Conservation (phyloP, 2,329 filamentous ascomycete species). For the Dryadomyces quercus-mongolicae region DNA sequence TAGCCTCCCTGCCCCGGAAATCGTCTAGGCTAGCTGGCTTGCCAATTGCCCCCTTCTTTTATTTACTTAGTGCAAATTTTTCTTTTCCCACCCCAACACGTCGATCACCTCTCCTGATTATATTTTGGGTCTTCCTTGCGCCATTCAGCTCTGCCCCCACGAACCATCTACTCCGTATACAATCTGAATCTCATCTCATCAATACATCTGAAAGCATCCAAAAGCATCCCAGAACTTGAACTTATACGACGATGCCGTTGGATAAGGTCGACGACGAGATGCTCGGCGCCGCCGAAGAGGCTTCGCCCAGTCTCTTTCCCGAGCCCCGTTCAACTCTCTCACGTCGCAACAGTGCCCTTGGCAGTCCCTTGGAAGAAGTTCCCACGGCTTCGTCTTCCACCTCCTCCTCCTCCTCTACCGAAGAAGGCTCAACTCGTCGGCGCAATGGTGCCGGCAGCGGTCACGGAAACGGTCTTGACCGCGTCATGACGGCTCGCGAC, state of each 20-base stretch:
- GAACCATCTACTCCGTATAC: background rate
- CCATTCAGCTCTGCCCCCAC: background rate
- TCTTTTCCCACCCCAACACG: background rate
- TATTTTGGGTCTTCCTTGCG: too few species aligned
- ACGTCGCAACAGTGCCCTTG: conserved; percentile 24
- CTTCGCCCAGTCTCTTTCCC: conserved; percentile 24
- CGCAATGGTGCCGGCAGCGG: conserved; percentile 10
- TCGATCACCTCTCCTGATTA: too few species aligned
- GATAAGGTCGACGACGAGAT: conserved; percentile 43
- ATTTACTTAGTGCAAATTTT: background rate
- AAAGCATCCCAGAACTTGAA: too few species aligned
- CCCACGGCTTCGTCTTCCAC: background rate
- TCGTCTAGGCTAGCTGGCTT: too few species aligned
- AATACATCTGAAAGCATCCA: too few species aligned
- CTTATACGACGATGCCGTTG: conserved; percentile 32
- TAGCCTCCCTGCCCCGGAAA: too few species aligned
- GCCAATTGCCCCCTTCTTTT: background rate
- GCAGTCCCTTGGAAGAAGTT: background rate
- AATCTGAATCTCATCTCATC: background rate
- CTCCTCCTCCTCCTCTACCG: conserved; percentile 18
- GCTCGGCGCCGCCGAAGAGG: conserved; percentile 40
- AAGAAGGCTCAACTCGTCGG: conserved; percentile 23
- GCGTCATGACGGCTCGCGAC: conserved; percentile 52
- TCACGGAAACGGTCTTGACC: conserved; percentile 36
- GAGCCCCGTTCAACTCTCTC: conserved; percentile 18